These are phyloP conservation scores for Nakaseomyces kungkrabaensis DNA, from an alignment of 1,139 yeast genomes.

Conservation along the genomic window DNA sequence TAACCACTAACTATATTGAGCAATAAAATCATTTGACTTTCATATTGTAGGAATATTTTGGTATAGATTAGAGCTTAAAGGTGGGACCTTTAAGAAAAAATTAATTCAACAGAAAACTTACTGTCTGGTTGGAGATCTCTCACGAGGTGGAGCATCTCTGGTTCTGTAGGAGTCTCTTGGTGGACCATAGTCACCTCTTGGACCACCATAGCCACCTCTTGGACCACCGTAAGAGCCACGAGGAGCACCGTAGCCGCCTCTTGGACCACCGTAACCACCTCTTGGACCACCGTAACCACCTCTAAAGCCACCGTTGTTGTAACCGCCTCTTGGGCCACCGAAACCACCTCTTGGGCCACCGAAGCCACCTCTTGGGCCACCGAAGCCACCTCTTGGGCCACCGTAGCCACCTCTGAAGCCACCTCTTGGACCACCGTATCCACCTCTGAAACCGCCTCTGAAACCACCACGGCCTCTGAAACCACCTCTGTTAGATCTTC, in stretches of 20 bases:
- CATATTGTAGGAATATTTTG: background rate
- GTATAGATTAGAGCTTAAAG: background rate
- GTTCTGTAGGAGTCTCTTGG: constrained; percentile 30
- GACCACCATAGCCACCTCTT: constrained; percentile 25
- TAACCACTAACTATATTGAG: background rate
- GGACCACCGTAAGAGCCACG: constrained; percentile 28
- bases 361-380: constrained; percentile 28
- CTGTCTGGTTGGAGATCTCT: constrained; percentile 52
- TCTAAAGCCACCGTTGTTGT: constrained; percentile 23
- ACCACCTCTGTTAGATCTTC: constrained; percentile 39
- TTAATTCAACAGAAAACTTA: background rate
- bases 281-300: constrained; percentile 16
- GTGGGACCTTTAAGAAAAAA: background rate
- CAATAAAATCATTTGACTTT: no score
- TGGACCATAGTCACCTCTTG: constrained; percentile 26
- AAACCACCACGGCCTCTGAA: constrained; percentile 40
- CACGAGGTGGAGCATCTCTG: constrained; percentile 39
- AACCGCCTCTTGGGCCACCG: constrained; percentile 27
- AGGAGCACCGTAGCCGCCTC: constrained; percentile 30
- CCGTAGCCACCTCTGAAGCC: constrained; percentile 29
- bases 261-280: constrained; percentile 25
- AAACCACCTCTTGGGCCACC: constrained; percentile 30
- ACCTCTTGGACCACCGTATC: constrained; percentile 34
- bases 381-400: constrained; percentile 29
- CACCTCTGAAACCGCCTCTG: constrained; percentile 36